Evolutionary conservation across 2,329 filamentous ascomycete species (phyloP), one percentile per base, ranked within the genome.

Genomic region (Penicillium corylophilum): DNA sequence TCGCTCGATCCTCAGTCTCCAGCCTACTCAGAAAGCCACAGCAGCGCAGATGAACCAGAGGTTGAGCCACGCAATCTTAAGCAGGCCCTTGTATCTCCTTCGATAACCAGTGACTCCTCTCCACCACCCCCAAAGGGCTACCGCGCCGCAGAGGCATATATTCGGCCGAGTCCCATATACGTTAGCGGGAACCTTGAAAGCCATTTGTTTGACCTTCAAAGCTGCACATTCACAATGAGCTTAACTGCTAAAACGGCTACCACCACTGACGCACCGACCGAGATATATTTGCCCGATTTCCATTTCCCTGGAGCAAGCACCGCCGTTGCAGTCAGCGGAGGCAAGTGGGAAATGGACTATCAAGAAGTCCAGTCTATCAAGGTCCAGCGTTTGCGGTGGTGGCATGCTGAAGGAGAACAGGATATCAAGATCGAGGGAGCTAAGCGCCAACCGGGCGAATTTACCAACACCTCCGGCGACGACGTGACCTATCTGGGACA

Each of bases 61-160:
- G 82, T 96, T 23, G 89, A 83, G 16, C 90, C 90, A 1, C 77
- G 77, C 20, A 96, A 93, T 62, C 76, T 97, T 41, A 88, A 88
- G 69, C 81, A 82, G 48, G 87, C 86, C 1, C 75, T 97, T 20
- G 85, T 67, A 23, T 68, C 71, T 5, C 76, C 76, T 2, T 74
- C 68, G 9, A 77, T 90, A 58, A 82, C 83, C 45, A 86, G 85
- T 0, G 73, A 77, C 38, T 73, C 73, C 1, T 77, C 80, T 12
- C 75, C 78, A 44, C 75, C 82, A 80, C 1, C n/a, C n/a, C n/a
- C 83, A 20, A 58, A 86, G 0, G 93, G 94, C 1, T 90, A 88
- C 64, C 88, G 94, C 33, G 94, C 93, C 1, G 93, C 92, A 4
- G 93, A 99, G 72, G 93, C 95, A 0, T 97, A 90, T 64, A 84